Percentiles rank a stretch among this genome's conserved stretches.
Conservation (phyloP, 139 green algal genomes). For the Spirogloea muscicola region DNA sequence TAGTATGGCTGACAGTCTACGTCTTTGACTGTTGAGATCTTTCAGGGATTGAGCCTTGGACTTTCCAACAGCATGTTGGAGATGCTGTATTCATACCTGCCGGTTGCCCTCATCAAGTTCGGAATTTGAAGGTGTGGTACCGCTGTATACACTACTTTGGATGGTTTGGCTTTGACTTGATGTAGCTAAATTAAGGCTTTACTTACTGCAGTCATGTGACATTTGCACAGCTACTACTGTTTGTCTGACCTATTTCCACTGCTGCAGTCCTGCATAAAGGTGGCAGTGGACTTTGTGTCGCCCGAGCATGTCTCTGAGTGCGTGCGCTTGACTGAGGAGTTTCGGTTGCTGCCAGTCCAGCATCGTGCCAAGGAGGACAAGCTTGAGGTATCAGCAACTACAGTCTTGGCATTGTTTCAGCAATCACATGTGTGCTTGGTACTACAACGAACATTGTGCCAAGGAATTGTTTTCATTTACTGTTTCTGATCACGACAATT, state of each 20-base stretch:
- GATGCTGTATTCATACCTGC: conserved; percentile 85
- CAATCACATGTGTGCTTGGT: conserved; percentile 49
- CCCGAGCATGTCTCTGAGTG: conserved; percentile 59
- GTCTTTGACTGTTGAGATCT: too few relatives aligned
- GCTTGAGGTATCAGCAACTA: conserved; percentile 46
- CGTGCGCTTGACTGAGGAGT: conserved; percentile 42
- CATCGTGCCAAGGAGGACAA: conserved; percentile 57
- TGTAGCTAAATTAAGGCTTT: too few relatives aligned
- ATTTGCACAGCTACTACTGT: not conserved
- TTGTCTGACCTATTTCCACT: not conserved
- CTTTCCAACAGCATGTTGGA: conserved; percentile 67
- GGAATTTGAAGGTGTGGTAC: conserved; percentile 46
- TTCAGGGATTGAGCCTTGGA: conserved; percentile 57
- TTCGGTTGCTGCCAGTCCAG: conserved; percentile 37
- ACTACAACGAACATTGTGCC: too few relatives aligned
- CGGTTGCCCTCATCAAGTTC: conserved; percentile 82
- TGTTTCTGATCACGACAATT: not conserved
- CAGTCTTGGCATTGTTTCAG: too few relatives aligned
- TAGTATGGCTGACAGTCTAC: too few relatives aligned
- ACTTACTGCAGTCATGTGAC: too few relatives aligned
- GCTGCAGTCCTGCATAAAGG: conserved; percentile 65
- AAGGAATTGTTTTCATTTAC: not conserved
- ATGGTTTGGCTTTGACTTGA: not conserved
- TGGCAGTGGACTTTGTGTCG: conserved; percentile 80
- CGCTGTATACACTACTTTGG: not conserved